Percentiles rank a stretch among this genome's conserved stretches.
phyloP scores from a whole-genome alignment of 148 eudicot species.

The Cornus florida region DNA sequence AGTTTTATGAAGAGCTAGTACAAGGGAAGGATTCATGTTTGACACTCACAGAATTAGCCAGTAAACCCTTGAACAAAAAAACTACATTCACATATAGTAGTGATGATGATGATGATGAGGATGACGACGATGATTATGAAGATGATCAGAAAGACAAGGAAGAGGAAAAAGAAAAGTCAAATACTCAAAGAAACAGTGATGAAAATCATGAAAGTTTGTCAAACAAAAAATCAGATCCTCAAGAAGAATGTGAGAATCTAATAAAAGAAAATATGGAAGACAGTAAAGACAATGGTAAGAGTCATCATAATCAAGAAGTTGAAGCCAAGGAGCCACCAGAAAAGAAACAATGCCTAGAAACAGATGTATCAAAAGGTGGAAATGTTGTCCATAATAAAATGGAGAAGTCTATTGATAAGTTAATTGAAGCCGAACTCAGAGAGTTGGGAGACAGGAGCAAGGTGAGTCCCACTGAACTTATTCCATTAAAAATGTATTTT shows the following conservation, averaged over 20 bases:
- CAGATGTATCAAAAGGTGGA: slow-evolving; percentile 25
- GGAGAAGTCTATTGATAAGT: slow-evolving; percentile 74
- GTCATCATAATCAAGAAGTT: slow-evolving; percentile 20
- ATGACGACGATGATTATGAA: slow-evolving; percentile 15
- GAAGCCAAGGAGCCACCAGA: slow-evolving; percentile 50
- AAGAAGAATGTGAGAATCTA: slow-evolving; percentile 12
- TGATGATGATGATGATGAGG: slow-evolving; percentile 68
- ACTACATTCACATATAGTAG: slow-evolving; percentile 67
- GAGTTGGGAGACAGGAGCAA: slow-evolving; percentile 82
- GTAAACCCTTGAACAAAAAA: slow-evolving; percentile 62
- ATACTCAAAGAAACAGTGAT: slow-evolving; percentile 20
- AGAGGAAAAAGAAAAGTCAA: slow-evolving; percentile 30
- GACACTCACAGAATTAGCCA: slow-evolving; percentile 21
- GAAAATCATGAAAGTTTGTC: slow-evolving; percentile 18
- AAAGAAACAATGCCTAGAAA: slow-evolving; percentile 59
- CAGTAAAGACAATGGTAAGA: slow-evolving; percentile 19
- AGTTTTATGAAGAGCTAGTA: slow-evolving; percentile 83
- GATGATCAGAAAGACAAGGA: slow-evolving; percentile 24
- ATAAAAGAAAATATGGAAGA: slow-evolving; percentile 18
- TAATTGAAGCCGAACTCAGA: slow-evolving; percentile 86
- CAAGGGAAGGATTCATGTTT: slow-evolving; percentile 40
- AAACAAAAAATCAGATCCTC: slow-evolving; percentile 19
- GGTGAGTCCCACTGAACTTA: slow-evolving; percentile 44
- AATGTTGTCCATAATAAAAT: slow-evolving; percentile 23
- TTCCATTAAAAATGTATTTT: neutral